Conservation (phyloP, 352 stramenopile genomes). For the Phytophthora sansomeana region DNA sequence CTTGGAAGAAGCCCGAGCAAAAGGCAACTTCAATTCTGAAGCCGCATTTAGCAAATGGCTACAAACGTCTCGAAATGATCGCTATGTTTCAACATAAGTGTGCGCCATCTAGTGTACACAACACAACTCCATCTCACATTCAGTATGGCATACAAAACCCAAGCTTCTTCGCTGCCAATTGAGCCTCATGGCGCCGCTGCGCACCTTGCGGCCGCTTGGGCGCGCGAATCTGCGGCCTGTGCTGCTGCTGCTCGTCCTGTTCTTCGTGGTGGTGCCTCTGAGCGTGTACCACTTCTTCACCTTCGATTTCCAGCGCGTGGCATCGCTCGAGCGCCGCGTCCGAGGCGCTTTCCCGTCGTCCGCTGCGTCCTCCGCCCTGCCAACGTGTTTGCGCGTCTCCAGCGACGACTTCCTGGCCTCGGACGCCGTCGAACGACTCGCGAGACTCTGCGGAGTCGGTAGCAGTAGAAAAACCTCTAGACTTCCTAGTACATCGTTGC, state of each 20-base stretch:
- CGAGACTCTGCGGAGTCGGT: slow-evolving; percentile 6
- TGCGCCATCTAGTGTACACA: background rate
- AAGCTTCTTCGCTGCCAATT: too few relatives aligned
- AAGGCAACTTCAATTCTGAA: background rate
- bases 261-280: slow-evolving; percentile 44
- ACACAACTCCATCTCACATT: background rate
- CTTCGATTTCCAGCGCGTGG: slow-evolving; percentile 33
- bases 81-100: background rate
- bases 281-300: slow-evolving; percentile 42
- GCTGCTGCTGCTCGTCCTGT: slow-evolving; percentile 34
- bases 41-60: background rate
- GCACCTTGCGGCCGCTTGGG: background rate
- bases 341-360: background rate
- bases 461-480: background rate
- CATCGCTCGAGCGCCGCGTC: slow-evolving; percentile 7
- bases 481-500: background rate
- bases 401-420: slow-evolving; percentile 26
- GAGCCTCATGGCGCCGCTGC: background rate
- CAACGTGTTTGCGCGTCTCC: slow-evolving; percentile 33
- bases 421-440: background rate
- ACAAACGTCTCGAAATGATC: background rate
- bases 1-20: background rate
- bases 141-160: too few relatives aligned
- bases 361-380: background rate
- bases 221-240: slow-evolving; percentile 21